These are phyloP conservation scores for Artemisia tridentata DNA, from an alignment of 129 eudicot species.

Conservation along the genomic window DNA sequence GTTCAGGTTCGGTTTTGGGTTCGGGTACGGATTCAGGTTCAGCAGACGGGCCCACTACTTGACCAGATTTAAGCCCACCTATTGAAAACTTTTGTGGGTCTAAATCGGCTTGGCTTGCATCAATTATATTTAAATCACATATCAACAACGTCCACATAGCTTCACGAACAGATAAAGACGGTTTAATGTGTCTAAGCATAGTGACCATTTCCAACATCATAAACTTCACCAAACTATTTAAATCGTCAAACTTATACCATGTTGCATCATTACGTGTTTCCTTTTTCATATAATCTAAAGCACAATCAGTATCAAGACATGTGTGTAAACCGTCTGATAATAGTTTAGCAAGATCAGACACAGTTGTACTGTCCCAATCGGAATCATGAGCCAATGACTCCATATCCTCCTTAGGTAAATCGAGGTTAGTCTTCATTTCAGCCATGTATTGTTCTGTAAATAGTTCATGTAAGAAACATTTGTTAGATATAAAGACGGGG, in stretches of 20 bases:
- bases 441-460: slow-evolving; percentile 21
- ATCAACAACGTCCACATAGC: slow-evolving; percentile 64
- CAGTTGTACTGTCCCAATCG: slow-evolving; percentile 47
- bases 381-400: slow-evolving; percentile 7
- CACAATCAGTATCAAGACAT: slow-evolving; percentile 36
- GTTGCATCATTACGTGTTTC: slow-evolving; percentile 22
- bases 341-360: slow-evolving; percentile 37
- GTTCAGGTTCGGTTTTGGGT: neutral
- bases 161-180: slow-evolving; percentile 49
- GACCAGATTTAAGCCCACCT: slow-evolving; percentile 9
- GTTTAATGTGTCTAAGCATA: slow-evolving; percentile 51
- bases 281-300: slow-evolving; percentile 34
- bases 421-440: slow-evolving; percentile 12
- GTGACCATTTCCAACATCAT: slow-evolving; percentile 64
- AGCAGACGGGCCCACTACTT: slow-evolving; percentile 25
- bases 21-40: slow-evolving; percentile 10
- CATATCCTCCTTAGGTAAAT: slow-evolving; percentile 12
- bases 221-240: slow-evolving; percentile 42
- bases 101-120: slow-evolving; percentile 36
- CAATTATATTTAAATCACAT: slow-evolving; percentile 42
- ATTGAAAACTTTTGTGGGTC: slow-evolving; percentile 20
- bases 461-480: slow-evolving; percentile 32
- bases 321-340: slow-evolving; percentile 30
- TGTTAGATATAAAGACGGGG: slow-evolving; percentile 28
- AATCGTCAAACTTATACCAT: slow-evolving; percentile 35